Evolutionary conservation across 177 flowering plant species (phyloP), one percentile per base, ranked within the genome.

Genomic region (Vitis hybrid): DNA sequence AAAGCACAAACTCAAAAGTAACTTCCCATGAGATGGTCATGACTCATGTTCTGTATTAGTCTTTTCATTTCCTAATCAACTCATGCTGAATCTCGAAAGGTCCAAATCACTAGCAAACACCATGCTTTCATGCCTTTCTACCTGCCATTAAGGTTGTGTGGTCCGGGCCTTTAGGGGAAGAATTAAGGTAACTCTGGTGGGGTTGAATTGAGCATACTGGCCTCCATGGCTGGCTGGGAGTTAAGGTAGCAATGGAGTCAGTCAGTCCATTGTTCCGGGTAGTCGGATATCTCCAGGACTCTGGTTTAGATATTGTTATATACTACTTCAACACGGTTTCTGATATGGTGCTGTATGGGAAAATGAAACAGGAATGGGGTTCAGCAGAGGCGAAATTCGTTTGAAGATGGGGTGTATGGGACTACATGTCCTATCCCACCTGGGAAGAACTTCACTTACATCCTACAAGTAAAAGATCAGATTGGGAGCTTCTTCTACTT

Each of bases 401-500:
- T 72, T 72, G 67, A 85, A 79, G 92, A 88, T 68, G 94, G 94
- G 18, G 89, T 87, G 11, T 78, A 71, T 48, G 94, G 94, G 19
- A 88, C 94, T 1, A 88, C 84, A 19, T 90, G 94, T 48, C 91
- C 94, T 5, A 90, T 90, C 34, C 91, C 88, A 7, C 85, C 92
- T 1, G 91, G 94, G 13, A 69, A 77, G 70, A 90, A 88, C 75
- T 88, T 75, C 77, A 90, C 94, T 13, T 90, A 88, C 82, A 78
- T 5, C 10, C 56, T 90, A 1, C 92, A 90, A 48, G 83, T 88
- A 70, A 90, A 90, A 58, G 92, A 90, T 64, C 95, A 90, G 68
- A 90, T 90, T 52, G 95, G 94, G 1, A 88, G 86, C 76, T 88
- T 82, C 78, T 89, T 62, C 74, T 89, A 89, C 82, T 89, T 82